These are phyloP conservation scores for Chrysoporthe deuterocubensis DNA, from an alignment of 2,329 filamentous ascomycete species.

Conservation along the genomic window DNA sequence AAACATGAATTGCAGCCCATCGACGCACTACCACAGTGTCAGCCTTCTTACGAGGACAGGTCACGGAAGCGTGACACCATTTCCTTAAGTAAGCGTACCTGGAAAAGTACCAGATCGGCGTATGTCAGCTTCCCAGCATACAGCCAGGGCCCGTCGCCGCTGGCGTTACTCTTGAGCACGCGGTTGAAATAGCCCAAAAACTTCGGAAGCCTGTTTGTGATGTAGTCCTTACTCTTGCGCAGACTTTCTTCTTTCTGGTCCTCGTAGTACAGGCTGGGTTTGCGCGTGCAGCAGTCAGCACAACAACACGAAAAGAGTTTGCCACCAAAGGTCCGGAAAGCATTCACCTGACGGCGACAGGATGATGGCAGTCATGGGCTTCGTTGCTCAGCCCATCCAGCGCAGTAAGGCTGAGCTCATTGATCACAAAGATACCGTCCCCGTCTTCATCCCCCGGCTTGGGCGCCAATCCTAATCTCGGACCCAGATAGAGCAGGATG, in stretches of 20 bases:
- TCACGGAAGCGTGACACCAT: neutral
- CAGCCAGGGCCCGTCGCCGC: slow-evolving; percentile 64
- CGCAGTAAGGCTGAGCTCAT: slow-evolving; percentile 69
- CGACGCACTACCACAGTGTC: slow-evolving; percentile 46
- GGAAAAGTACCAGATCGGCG: slow-evolving; percentile 75
- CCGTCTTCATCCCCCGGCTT: slow-evolving; percentile 41
- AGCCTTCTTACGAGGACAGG: neutral
- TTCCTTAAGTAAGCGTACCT: slow-evolving; percentile 48
- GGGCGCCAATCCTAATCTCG: slow-evolving; percentile 60
- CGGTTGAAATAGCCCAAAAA: slow-evolving; percentile 73
- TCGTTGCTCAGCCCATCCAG: slow-evolving; percentile 74
- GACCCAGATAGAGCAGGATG: slow-evolving; percentile 73
- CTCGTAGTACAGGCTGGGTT: slow-evolving; percentile 65
- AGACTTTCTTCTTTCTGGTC: slow-evolving; percentile 73
- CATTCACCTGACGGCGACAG: slow-evolving; percentile 52
- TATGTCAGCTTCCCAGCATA: slow-evolving; percentile 69
- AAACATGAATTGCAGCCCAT: slow-evolving; percentile 69
- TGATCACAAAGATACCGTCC: slow-evolving; percentile 59
- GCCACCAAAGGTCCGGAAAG: neutral
- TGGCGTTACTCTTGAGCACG: slow-evolving; percentile 61
- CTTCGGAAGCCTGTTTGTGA: slow-evolving; percentile 69
- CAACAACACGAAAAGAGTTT: neutral
- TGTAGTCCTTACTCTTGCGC: slow-evolving; percentile 60
- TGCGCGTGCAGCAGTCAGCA: neutral
- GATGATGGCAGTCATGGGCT: slow-evolving; percentile 77